Evolutionary conservation across 305 asterid species (phyloP).

Genomic region (Lippia alba): DNA sequence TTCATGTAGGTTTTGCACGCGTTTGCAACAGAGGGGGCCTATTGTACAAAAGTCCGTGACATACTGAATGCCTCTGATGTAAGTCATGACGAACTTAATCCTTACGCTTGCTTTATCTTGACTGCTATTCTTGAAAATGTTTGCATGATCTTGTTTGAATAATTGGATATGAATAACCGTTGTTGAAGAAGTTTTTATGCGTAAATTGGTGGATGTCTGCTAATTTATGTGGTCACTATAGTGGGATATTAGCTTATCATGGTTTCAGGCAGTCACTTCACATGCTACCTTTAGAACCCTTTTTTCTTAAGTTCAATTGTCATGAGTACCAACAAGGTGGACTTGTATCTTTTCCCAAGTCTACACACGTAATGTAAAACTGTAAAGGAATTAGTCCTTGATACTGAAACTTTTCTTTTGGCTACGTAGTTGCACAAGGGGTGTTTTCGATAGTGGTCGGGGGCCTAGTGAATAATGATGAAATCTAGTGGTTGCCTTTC

Average conservation of each 20-base stretch:
- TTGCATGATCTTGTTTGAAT: constrained; percentile 13
- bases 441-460: not conserved
- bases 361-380: not conserved
- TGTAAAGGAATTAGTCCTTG: not conserved
- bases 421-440: not conserved
- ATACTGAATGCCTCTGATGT: constrained; percentile 84
- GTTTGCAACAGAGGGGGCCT: constrained; percentile 96
- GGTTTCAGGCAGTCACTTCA: not conserved
- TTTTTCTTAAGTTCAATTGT: too few species aligned
- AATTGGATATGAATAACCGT: constrained; percentile 12
- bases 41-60: constrained; percentile 86
- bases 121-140: constrained; percentile 8
- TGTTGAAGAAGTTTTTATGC: constrained; percentile 12
- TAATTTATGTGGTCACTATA: not conserved
- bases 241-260: not conserved
- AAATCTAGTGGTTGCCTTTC: not conserved
- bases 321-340: constrained; percentile 7
- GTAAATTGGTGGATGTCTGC: constrained; percentile 18
- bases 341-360: not conserved
- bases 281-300: not conserved
- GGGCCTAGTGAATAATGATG: not conserved
- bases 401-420: not conserved
- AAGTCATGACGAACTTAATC: constrained; percentile 50
- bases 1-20: constrained; percentile 88
- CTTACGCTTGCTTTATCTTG: constrained; percentile 29